Conservation (phyloP, 2,329 filamentous ascomycete species). For the Chaetomium olivaceum region DNA sequence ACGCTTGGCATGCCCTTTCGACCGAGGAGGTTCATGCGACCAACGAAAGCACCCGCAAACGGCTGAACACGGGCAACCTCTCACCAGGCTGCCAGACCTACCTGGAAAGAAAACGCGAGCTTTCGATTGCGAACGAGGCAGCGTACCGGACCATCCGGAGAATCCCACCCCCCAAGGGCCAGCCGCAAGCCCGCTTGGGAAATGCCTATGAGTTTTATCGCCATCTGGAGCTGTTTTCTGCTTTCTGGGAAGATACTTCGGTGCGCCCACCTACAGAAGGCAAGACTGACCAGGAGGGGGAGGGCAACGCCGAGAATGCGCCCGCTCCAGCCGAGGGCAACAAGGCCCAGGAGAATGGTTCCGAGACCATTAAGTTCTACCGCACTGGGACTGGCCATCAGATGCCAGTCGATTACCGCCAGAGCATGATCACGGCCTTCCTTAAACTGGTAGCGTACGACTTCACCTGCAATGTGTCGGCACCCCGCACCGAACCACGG, state of each 20-base stretch:
- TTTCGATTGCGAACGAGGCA: constrained; percentile 56
- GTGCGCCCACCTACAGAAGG: constrained; percentile 21
- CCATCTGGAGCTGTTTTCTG: constrained; percentile 59
- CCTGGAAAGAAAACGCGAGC: constrained; percentile 58
- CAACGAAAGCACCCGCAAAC: constrained; percentile 51
- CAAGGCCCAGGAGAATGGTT: constrained; percentile 16
- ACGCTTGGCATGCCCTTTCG: constrained; percentile 51
- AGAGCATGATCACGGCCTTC: constrained; percentile 59
- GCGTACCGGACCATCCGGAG: constrained; percentile 64
- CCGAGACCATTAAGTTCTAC: constrained; percentile 36
- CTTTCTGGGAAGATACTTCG: constrained; percentile 64
- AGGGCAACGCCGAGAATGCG: constrained; percentile 8
- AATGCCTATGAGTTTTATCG: constrained; percentile 68
- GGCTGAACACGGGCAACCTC: constrained; percentile 53
- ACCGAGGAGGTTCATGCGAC: constrained; percentile 51
- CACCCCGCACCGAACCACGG: constrained; percentile 59
- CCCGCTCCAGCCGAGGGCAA: constrained; percentile 10
- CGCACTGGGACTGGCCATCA: constrained; percentile 54
- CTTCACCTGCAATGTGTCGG: constrained; percentile 62
- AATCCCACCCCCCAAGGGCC: constrained; percentile 55
- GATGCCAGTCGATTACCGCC: constrained; percentile 60
- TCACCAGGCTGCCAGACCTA: constrained; percentile 61
- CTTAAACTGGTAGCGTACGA: constrained; percentile 66
- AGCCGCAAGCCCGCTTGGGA: constrained; percentile 56
- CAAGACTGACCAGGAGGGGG: constrained; percentile 12